Conservation (phyloP, 805 yeast species). For the Candida montana region DNA sequence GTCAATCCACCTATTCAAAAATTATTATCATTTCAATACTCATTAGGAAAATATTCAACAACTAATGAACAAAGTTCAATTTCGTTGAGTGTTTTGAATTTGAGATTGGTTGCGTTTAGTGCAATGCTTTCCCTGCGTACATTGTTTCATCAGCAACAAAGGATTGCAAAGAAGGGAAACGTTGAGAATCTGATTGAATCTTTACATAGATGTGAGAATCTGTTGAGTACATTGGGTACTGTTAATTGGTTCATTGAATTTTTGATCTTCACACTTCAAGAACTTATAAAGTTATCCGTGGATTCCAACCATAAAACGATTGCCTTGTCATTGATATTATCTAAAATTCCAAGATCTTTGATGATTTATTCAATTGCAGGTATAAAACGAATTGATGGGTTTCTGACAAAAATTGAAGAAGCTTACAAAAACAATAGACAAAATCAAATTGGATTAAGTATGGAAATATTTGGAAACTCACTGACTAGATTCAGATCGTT, state of each 20-base stretch:
- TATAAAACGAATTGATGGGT: constrained; percentile 46
- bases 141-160: constrained; percentile 56
- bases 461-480: constrained; percentile 52
- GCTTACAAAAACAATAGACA: constrained; percentile 9
- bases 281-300: constrained; percentile 44
- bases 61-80: constrained; percentile 18
- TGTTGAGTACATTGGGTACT: constrained; percentile 65
- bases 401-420: constrained; percentile 21
- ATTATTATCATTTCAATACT: constrained; percentile 61
- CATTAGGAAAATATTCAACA: constrained; percentile 44
- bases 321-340: constrained; percentile 53
- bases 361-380: constrained; percentile 63
- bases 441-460: constrained; percentile 34
- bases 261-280: constrained; percentile 67
- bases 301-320: constrained; percentile 29
- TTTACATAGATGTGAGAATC: constrained; percentile 54
- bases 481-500: constrained; percentile 32
- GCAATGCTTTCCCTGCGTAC: constrained; percentile 57
- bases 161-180: constrained; percentile 45
- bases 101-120: constrained; percentile 68
- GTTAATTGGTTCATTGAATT: constrained; percentile 85
- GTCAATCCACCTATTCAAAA: constrained; percentile 76
- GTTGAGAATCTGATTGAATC: constrained; percentile 42
- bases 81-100: constrained; percentile 55
- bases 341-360: constrained; percentile 66